These are phyloP conservation scores for Calonectria multiphialidica DNA, from an alignment of 2,329 filamentous ascomycete species.

Conservation along the genomic window DNA sequence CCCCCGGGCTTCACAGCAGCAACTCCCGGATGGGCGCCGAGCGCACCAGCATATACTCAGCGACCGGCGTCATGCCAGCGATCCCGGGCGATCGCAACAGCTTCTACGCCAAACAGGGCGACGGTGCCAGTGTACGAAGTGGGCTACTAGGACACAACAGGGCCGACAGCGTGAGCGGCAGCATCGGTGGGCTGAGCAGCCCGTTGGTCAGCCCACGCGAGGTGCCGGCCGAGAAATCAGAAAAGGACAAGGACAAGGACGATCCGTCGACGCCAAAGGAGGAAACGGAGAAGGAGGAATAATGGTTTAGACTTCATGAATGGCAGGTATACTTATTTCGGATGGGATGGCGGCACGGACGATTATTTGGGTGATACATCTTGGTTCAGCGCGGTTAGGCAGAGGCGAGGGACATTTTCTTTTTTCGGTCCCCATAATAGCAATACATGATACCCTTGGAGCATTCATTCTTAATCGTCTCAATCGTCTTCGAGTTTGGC, in stretches of 20 bases:
- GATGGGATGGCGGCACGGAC: conserved; percentile 14
- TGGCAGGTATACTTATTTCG: conserved; percentile 34
- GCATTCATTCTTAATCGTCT: conserved; percentile 4
- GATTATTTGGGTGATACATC: conserved; percentile 37
- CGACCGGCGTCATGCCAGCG: conserved; percentile 75
- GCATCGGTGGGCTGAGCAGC: conserved; percentile 73
- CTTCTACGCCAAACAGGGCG: conserved; percentile 78
- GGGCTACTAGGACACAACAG: conserved; percentile 81
- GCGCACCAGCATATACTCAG: conserved; percentile 85
- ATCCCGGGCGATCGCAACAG: conserved; percentile 84
- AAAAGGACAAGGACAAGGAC: conserved; percentile 48
- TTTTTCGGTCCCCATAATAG: conserved; percentile 37
- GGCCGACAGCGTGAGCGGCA: conserved; percentile 85
- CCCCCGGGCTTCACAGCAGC: conserved; percentile 67
- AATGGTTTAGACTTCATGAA: conserved; percentile 24
- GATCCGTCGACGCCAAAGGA: conserved; percentile 14
- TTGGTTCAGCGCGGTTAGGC: conserved; percentile 36
- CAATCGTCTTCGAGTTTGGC: background rate
- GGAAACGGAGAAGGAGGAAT: conserved; percentile 25
- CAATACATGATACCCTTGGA: conserved; percentile 47
- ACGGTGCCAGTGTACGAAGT: conserved; percentile 84
- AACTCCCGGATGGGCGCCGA: conserved; percentile 63
- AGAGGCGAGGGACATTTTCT: conserved; percentile 22
- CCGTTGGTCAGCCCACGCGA: conserved; percentile 72
- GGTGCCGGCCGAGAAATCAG: conserved; percentile 51